Base-by-base conservation (phyloP, 768 basidiomycete genomes). In the Serendipita sp. region DNA sequence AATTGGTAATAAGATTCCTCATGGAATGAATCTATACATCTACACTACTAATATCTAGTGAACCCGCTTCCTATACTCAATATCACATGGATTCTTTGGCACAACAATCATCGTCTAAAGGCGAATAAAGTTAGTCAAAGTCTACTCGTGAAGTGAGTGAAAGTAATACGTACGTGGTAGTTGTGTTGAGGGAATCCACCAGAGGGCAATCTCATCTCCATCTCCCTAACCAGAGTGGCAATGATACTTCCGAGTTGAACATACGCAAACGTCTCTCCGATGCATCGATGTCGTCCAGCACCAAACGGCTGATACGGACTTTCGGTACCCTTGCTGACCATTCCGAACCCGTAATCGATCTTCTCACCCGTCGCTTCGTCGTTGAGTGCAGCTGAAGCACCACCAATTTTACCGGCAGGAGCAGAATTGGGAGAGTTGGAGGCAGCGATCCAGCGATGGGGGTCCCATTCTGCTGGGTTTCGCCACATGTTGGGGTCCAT, bases 221-320 rank as follows among this genome's bases (percentile, higher is more conserved):
- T 75, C 65, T 81, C 77, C 63, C 93, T 85, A 58, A 97, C 77
- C 66, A 98, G 72, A 11, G 86, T 88, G 3, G 85, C 74, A 69
- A 98, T 78, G 73, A 98, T 80, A 3, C 86, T 85, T 44, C 92
- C 89, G 8, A 98, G 76, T 76, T 99, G 96, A 67, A 97, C 76
- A 75, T 96, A 94, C 30, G 96, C 96, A 71, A 98, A 98, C 85
- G 86, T 88, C 76, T 94, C 92, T 68, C 92, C 91, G 67, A 97
- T 94, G 74, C 91, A 98, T 68, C 94, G 80, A 77, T 97, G 95
- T 70, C 89, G 81, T 34, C 96, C 96, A 63, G 96, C 95, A 67
- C 96, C 96, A 70, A 99, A 99, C 1, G 96, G 96, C 73, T 96
- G 90, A 74, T 98, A 97, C 58, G 91, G 92, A 69, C 87, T 90